These are phyloP conservation scores for Ogataea naganishii DNA, from an alignment of 805 yeast species.

Conservation along the genomic window DNA sequence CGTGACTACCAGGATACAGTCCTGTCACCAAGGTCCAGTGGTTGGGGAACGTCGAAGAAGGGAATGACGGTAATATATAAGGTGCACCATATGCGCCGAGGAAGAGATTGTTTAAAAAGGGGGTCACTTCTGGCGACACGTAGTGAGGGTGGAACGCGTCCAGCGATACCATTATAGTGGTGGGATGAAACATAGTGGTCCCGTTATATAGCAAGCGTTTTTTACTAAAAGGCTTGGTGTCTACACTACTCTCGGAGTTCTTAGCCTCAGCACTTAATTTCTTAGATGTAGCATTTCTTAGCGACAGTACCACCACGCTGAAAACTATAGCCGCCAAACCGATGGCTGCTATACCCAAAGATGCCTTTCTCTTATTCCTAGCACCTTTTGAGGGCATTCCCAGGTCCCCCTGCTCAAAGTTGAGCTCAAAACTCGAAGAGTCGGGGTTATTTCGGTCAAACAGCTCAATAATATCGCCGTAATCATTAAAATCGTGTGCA, in stretches of 20 bases:
- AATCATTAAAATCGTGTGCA: constrained; percentile 2
- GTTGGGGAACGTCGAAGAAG: constrained; percentile 84
- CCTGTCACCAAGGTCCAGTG: constrained; percentile 93
- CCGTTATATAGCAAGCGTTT: constrained; percentile 40
- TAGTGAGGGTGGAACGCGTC: constrained; percentile 93
- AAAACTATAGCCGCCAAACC: constrained; percentile 5
- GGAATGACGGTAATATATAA: constrained; percentile 80
- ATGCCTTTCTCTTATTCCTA: constrained; percentile 5
- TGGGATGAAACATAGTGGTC: constrained; percentile 62
- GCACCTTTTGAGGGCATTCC: constrained; percentile 1
- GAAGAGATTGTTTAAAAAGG: constrained; percentile 54
- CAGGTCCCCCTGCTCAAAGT: constrained; percentile 1
- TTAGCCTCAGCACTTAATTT: constrained; percentile 1
- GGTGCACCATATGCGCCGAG: constrained; percentile 57
- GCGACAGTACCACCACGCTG: constrained; percentile 4
- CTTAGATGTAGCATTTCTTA: constrained; percentile 4
- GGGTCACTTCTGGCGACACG: constrained; percentile 57
- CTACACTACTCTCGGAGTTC: not conserved
- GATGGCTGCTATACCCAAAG: constrained; percentile 3
- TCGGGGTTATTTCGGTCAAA: constrained; percentile 12
- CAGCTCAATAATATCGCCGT: constrained; percentile 18
- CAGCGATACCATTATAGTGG: constrained; percentile 71
- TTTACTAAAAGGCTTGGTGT: not conserved
- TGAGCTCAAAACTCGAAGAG: constrained; percentile 9
- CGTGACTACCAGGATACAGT: constrained; percentile 72